Evolutionary conservation across 768 basidiomycete genomes (phyloP), one percentile per base, ranked within the genome.

Genomic region (Tylopilus plumbeoviolaceoides): DNA sequence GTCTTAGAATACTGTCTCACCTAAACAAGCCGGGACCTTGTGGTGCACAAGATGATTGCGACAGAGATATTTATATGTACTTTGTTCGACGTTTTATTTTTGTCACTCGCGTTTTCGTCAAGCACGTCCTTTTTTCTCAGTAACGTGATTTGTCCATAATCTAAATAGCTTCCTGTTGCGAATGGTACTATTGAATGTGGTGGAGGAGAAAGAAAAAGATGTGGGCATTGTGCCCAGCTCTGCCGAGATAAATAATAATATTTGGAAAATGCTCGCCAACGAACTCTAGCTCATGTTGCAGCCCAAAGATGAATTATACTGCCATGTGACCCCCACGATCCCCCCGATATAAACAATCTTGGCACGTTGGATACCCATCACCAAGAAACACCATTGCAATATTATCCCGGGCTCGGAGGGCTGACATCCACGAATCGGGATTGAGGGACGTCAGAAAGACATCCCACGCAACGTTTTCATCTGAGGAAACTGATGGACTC

Each of bases 1-100:
- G 72, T 91, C 53, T 70, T 87, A 59, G 83, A 87, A 63, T 58
- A 66, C 20, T 57, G 58, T 47, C 50, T 71, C 64, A 61, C 40
- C 52, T 69, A 48, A 59, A 44, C 27, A 7, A 20, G 31, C 36
- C 50, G 38, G 47, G 50, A 44, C 25, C 23, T n/a, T n/a, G 30
- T 39, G 47, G 44, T 66, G 70, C 21, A n/a, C 18, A 14, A 17
- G 20, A 21, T n/a, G 43, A 40, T 62, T 50, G 36, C 21, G 21
- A 42, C 44, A 30, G 44, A 31, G 39, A 20, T 47, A 17, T 49
- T 41, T 47, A 36, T 39, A 6, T 36, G 35, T 36, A 36, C 35
- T 36, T 25, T 30, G 30, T 47, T 53, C 11, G 39, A n/a, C 21
- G 1, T 11, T 21, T 41, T 41, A 35, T 53, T 45, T 44, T 18